These are phyloP conservation scores for Phaffia rhodozyma DNA, from an alignment of 1,284 basidiomycete genomes.

Conservation along the genomic window DNA sequence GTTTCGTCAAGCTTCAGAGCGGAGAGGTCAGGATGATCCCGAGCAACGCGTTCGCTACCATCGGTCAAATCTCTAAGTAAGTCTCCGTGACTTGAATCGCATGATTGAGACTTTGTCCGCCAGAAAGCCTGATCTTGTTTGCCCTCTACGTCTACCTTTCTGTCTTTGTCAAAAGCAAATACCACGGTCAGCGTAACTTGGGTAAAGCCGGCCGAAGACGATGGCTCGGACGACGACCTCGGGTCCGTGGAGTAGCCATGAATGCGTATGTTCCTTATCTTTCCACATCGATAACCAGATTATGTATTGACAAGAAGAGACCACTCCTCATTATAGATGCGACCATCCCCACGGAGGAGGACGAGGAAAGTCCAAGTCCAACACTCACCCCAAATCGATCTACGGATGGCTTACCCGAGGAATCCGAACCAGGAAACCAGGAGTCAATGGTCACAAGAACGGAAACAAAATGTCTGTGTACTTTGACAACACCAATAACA, in stretches of 20 bases:
- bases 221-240: conserved; percentile 78
- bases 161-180: conserved; percentile 36
- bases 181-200: conserved; percentile 72
- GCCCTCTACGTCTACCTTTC: neutral
- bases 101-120: neutral
- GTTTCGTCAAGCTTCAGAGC: conserved; percentile 65
- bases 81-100: conserved; percentile 17
- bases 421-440: conserved; percentile 80
- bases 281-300: neutral
- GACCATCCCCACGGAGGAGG: conserved; percentile 97
- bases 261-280: conserved; percentile 56
- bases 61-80: conserved; percentile 81
- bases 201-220: conserved; percentile 86
- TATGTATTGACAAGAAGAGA: neutral
- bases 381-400: conserved; percentile 80
- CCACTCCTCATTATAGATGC: conserved; percentile 39
- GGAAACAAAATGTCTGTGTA: conserved; percentile 69
- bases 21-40: conserved; percentile 85
- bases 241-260: conserved; percentile 95
- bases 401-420: conserved; percentile 90
- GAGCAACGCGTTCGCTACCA: conserved; percentile 71
- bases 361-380: conserved; percentile 92
- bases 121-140: neutral
- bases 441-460: conserved; percentile 67
- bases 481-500: neutral